Evolutionary conservation across 768 basidiomycete species (phyloP).

Genomic region (Leccinum subgranulosum): DNA sequence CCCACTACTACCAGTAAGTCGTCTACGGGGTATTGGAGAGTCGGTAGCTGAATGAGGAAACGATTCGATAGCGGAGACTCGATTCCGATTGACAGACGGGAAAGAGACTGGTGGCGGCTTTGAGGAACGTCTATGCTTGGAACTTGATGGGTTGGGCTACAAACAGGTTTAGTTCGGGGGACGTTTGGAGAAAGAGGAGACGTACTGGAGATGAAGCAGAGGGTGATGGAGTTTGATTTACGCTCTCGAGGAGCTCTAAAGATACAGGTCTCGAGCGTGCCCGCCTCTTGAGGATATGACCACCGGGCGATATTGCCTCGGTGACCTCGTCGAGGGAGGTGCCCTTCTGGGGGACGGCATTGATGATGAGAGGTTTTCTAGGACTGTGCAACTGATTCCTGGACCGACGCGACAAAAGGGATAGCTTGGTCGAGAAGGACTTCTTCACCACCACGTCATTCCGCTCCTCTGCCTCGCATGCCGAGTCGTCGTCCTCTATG

Average conservation of each 20-base stretch:
- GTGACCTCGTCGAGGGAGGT: constrained; percentile 55
- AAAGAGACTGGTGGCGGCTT: no score
- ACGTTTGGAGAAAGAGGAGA: neutral
- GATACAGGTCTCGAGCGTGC: constrained; percentile 74
- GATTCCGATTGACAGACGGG: no score
- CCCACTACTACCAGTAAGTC: constrained; percentile 1
- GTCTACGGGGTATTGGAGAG: no score
- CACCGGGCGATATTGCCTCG: constrained; percentile 72
- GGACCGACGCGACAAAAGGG: constrained; percentile 24
- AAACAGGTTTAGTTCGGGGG: neutral
- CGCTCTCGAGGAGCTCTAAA: constrained; percentile 55
- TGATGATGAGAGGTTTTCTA: constrained; percentile 23
- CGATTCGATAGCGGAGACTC: no score
- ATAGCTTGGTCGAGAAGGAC: constrained; percentile 30
- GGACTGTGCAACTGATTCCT: constrained; percentile 30
- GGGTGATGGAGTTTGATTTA: constrained; percentile 43
- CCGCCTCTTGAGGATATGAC: constrained; percentile 71
- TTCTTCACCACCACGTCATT: constrained; percentile 30
- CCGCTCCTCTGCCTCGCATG: constrained; percentile 48
- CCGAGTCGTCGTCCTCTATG: constrained; percentile 47
- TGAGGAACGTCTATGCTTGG: no score
- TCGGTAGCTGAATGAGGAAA: no score
- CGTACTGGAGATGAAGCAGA: constrained; percentile 29
- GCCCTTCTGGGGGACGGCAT: constrained; percentile 35
- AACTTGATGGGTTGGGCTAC: no score